Base-by-base conservation (phyloP, 768 basidiomycete species). In the Mycena vulgaris region DNA sequence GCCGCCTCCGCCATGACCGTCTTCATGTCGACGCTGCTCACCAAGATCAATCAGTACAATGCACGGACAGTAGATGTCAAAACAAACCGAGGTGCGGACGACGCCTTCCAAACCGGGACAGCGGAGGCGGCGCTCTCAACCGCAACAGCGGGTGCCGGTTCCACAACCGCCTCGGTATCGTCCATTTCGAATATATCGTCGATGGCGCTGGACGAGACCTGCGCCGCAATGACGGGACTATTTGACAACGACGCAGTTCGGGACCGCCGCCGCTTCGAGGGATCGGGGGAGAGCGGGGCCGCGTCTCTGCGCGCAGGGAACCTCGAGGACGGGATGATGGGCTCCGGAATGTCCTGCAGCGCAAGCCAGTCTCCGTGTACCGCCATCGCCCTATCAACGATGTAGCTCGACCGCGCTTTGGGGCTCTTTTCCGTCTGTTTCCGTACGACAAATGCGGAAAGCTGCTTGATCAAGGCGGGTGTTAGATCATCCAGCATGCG, bases 161-260 rank as follows among this genome's bases (percentile, higher is more conserved):
- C 74, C 63, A 79, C 80, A 2, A 81, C 76, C 11, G 75, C 72
- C n/a, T 90, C 90, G 5, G 86, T 80, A 57, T 94, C 93, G 75
- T 97, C 96, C 95, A 97, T 96, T 9, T 83, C 77, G 75, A 97
- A 96, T 33, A 96, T 85, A 58, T 94, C 95, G 65, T 95, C 87
- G 11, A 84, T 31, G 77, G 78, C 7, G 71, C 80, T 37, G 76
- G 79, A 56, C 78, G 80, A 62, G 42, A 72, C 48, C 69, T 80
- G 45, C 35, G 66, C 21, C 31, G 51, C 60, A 23, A 70, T 72
- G 37, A 78, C 72, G 27, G 77, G 75, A 23, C 68, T 74, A 57
- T 63, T 72, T 37, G 64, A 49, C 49, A 73, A 48, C 25, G 76
- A 74, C 17, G 59, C 48, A 17, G 55, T 66, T 27, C 59, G 53